Percentiles rank a stretch among this genome's conserved stretches.
phyloP scores from a whole-genome alignment of 139 green algal species.

The Tetraselmis striata region DNA sequence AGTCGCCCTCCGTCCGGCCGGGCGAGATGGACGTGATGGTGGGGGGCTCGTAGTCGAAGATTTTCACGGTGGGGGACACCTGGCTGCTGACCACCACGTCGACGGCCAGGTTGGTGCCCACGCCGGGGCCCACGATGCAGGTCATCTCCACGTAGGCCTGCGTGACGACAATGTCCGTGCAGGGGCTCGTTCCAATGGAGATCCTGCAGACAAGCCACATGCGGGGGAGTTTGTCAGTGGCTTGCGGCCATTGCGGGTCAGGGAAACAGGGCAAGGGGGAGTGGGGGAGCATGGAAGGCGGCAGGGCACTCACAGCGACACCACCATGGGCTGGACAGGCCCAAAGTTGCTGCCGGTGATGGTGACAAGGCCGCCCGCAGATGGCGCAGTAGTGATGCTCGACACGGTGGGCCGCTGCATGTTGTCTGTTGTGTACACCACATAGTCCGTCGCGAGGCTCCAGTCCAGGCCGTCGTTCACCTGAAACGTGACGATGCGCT shows the following conservation, averaged over 20 bases:
- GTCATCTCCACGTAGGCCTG: conserved; percentile 3
- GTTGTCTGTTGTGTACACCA: conserved; percentile 6
- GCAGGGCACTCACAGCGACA: background rate
- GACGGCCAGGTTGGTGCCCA: background rate
- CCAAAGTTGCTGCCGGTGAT: conserved; percentile 27
- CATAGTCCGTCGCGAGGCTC: background rate
- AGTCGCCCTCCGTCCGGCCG: background rate
- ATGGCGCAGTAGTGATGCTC: conserved; percentile 1
- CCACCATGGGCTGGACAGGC: background rate
- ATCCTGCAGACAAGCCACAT: background rate
- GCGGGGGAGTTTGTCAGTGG: background rate
- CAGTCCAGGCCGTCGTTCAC: background rate
- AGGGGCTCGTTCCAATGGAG: background rate
- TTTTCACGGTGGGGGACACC: background rate
- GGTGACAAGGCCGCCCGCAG: conserved; percentile 14
- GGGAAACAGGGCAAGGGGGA: background rate
- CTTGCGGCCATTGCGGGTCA: background rate
- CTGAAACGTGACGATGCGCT: background rate
- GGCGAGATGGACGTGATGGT: background rate
- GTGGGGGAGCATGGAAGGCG: too few relatives aligned
- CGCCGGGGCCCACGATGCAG: background rate
- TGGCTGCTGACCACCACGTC: background rate
- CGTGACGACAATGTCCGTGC: conserved; percentile 11
- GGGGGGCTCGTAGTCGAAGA: conserved; percentile 1
- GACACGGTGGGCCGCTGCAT: conserved; percentile 4